phyloP scores from a whole-genome alignment of 2,329 filamentous ascomycete species.

The Dothistroma septosporum region DNA sequence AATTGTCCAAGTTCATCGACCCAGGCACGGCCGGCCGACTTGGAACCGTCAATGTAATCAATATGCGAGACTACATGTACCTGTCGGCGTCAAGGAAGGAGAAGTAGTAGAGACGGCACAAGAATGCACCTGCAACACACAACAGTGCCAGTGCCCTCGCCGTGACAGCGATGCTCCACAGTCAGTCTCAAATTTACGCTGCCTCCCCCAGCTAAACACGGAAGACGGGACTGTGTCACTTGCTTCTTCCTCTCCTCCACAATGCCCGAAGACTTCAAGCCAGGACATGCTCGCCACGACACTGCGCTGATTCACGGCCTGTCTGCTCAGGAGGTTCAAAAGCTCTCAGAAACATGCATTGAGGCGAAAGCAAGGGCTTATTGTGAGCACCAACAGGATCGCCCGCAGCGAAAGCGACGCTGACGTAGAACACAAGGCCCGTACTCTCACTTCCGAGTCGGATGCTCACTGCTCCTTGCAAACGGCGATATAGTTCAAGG shows the following conservation, averaged over 20 bases:
- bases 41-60: too few relatives aligned
- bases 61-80: too few relatives aligned
- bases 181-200: neutral
- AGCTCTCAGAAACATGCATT: constrained; percentile 59
- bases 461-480: constrained; percentile 67
- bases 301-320: constrained; percentile 51
- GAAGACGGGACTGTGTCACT: neutral
- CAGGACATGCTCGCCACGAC: constrained; percentile 35
- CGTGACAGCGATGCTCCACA: neutral
- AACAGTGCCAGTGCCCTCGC: neutral
- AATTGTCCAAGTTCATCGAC: too few relatives aligned
- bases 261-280: constrained; percentile 34
- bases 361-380: constrained; percentile 76
- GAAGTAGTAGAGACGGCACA: too few relatives aligned
- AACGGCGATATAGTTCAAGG: constrained; percentile 55
- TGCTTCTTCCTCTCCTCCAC: constrained; percentile 25
- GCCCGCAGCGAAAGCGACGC: neutral
- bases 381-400: constrained; percentile 51
- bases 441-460: constrained; percentile 89
- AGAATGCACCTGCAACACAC: too few relatives aligned
- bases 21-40: too few relatives aligned
- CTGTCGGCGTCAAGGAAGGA: too few relatives aligned
- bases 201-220: neutral
- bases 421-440: constrained; percentile 51
- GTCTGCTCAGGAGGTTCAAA: constrained; percentile 59